phyloP scores from a whole-genome alignment of 768 basidiomycete genomes.

The Auricularia sp. region DNA sequence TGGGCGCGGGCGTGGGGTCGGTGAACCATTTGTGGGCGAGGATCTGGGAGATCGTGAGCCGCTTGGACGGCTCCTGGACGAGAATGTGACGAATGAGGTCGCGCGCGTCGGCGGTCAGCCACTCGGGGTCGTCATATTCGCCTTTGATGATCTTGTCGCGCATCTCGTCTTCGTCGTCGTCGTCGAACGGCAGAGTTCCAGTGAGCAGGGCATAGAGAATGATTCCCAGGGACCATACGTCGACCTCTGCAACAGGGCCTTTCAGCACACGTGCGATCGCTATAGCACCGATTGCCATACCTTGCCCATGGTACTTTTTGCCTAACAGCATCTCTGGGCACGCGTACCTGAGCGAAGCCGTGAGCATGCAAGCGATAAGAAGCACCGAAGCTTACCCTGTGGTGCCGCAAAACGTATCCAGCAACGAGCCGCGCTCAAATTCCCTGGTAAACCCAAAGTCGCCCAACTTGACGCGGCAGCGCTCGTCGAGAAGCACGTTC shows the following conservation, averaged over 20 bases:
- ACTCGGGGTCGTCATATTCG: slow-evolving; percentile 84
- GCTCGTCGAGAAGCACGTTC: slow-evolving; percentile 86
- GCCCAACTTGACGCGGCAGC: slow-evolving; percentile 83
- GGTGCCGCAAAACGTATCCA: slow-evolving; percentile 94
- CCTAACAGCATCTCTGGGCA: slow-evolving; percentile 87
- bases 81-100: slow-evolving; percentile 72
- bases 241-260: slow-evolving; percentile 59
- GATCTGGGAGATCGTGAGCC: slow-evolving; percentile 75
- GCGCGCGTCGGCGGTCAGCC: slow-evolving; percentile 87
- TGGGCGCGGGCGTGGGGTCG: slow-evolving; percentile 11
- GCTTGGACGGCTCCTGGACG: slow-evolving; percentile 61
- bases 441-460: slow-evolving; percentile 94
- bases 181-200: slow-evolving; percentile 83
- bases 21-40: slow-evolving; percentile 83
- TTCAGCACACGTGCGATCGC: background rate
- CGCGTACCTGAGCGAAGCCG: slow-evolving; percentile 38
- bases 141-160: slow-evolving; percentile 73
- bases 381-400: slow-evolving; percentile 42
- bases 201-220: slow-evolving; percentile 86
- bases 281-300: slow-evolving; percentile 29
- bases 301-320: slow-evolving; percentile 82
- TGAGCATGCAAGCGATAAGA: background rate
- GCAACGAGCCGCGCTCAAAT: slow-evolving; percentile 62
- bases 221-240: slow-evolving; percentile 89
- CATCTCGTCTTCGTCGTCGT: slow-evolving; percentile 80